Evolutionary conservation across 1,284 basidiomycete species (phyloP).

Genomic region (Trametes pubescens): DNA sequence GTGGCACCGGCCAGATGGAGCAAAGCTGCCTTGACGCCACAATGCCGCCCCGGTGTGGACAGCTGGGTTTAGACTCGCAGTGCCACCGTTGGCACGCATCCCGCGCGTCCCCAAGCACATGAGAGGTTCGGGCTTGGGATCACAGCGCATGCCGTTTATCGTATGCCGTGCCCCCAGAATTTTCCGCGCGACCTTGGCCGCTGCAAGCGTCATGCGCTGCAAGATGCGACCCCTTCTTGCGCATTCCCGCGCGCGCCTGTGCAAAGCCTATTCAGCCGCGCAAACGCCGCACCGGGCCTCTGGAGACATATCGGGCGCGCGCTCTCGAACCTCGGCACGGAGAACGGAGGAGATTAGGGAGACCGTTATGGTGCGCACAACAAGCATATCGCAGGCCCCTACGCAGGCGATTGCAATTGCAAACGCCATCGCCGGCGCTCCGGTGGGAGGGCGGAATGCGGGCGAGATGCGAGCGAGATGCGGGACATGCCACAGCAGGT

Average conservation of each 20-base stretch:
- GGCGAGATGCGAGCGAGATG: too few relatives aligned
- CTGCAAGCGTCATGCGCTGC: neutral
- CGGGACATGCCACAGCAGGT: too few relatives aligned
- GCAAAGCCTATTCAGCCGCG: constrained; percentile 22
- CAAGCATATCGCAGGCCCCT: too few relatives aligned
- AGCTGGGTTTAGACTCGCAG: neutral
- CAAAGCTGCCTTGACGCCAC: neutral
- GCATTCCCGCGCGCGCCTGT: neutral
- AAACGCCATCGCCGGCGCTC: neutral
- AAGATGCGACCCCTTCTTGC: neutral
- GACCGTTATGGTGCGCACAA: neutral
- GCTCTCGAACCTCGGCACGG: neutral
- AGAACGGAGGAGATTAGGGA: neutral
- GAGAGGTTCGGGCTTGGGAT: neutral
- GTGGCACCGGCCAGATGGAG: constrained; percentile 2
- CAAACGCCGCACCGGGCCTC: constrained; percentile 12
- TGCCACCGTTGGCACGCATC: neutral
- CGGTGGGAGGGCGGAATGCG: neutral
- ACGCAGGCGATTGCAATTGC: neutral
- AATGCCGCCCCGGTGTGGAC: neutral
- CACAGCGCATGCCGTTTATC: neutral
- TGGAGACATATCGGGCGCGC: neutral
- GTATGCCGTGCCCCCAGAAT: too few relatives aligned
- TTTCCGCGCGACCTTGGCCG: neutral
- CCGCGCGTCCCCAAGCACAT: neutral